These are phyloP conservation scores for Dactylellina haptotyla DNA, from an alignment of 2,329 filamentous ascomycete genomes.

Conservation along the genomic window DNA sequence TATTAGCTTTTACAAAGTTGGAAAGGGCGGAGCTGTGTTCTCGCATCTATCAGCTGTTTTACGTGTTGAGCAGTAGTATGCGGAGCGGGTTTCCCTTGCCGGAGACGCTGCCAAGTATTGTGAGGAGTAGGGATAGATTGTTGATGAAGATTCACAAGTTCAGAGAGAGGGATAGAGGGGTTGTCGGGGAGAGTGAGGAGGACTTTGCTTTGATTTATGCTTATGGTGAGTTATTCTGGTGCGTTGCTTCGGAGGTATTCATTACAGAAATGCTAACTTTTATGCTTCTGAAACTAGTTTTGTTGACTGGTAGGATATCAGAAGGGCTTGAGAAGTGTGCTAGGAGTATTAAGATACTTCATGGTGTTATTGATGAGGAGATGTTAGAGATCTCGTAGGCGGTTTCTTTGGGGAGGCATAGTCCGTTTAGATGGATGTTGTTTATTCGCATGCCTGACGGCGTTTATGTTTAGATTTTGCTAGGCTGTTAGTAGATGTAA, in stretches of 20 bases:
- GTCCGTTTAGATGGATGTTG: background rate
- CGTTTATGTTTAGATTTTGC: background rate
- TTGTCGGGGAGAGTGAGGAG: constrained; percentile 64
- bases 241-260: background rate
- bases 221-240: constrained; percentile 67
- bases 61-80: constrained; percentile 88
- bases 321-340: constrained; percentile 72
- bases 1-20: constrained; percentile 79
- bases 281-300: constrained; percentile 59
- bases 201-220: constrained; percentile 95
- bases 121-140: constrained; percentile 80
- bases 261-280: background rate
- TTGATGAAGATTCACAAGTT: constrained; percentile 90
- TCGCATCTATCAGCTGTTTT: constrained; percentile 86
- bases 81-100: constrained; percentile 94
- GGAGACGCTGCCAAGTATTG: constrained; percentile 85
- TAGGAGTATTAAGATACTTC: constrained; percentile 71
- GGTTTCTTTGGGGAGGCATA: background rate
- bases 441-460: background rate
- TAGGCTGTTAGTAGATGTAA: no score
- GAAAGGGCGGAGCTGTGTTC: constrained; percentile 85
- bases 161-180: constrained; percentile 70
- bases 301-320: constrained; percentile 74
- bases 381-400: constrained; percentile 61
- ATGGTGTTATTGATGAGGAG: constrained; percentile 72